phyloP scores from a whole-genome alignment of 176 grass and related monocot genomes.

The Cocos nucifera region DNA sequence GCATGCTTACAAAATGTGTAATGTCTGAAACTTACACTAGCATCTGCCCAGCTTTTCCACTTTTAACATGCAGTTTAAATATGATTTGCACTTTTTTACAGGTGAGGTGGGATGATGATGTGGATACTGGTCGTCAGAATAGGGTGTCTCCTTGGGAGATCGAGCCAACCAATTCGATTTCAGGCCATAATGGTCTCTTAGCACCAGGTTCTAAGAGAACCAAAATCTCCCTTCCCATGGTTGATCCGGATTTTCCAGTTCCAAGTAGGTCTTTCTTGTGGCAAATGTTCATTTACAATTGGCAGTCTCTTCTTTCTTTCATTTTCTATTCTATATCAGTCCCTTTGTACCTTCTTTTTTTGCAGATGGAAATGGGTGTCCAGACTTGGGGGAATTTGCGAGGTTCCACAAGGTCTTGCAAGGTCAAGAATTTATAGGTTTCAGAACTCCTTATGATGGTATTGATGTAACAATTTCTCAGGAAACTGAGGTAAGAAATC shows the following conservation, averaged over 20 bases:
- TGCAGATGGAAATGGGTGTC: slow-evolving; percentile 66
- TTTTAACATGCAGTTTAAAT: slow-evolving; percentile 8
- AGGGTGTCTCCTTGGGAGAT: slow-evolving; percentile 95
- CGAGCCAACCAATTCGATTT: slow-evolving; percentile 46
- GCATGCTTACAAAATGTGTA: too few species aligned
- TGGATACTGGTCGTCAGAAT: slow-evolving; percentile 32
- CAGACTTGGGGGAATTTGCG: slow-evolving; percentile 49
- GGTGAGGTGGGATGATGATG: slow-evolving; percentile 83
- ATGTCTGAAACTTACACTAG: too few species aligned
- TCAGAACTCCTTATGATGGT: slow-evolving; percentile 35
- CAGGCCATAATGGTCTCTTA: slow-evolving; percentile 34
- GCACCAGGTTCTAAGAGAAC: slow-evolving; percentile 48
- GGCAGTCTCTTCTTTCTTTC: too few species aligned
- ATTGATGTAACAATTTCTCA: slow-evolving; percentile 38
- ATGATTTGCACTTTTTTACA: slow-evolving; percentile 19
- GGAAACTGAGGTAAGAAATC: slow-evolving; percentile 31
- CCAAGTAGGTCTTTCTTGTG: slow-evolving; percentile 42
- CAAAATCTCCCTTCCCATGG: slow-evolving; percentile 45
- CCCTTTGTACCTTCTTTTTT: slow-evolving; percentile 1
- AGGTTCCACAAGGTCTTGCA: slow-evolving; percentile 99
- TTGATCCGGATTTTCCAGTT: slow-evolving; percentile 34
- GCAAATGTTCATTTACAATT: too few species aligned
- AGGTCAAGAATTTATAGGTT: slow-evolving; percentile 97
- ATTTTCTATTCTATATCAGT: too few species aligned
- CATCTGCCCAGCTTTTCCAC: not conserved